Percentiles rank a stretch among this genome's conserved stretches.
Conservation (phyloP, 352 stramenopile genomes). For the Phytophthora capsici region DNA sequence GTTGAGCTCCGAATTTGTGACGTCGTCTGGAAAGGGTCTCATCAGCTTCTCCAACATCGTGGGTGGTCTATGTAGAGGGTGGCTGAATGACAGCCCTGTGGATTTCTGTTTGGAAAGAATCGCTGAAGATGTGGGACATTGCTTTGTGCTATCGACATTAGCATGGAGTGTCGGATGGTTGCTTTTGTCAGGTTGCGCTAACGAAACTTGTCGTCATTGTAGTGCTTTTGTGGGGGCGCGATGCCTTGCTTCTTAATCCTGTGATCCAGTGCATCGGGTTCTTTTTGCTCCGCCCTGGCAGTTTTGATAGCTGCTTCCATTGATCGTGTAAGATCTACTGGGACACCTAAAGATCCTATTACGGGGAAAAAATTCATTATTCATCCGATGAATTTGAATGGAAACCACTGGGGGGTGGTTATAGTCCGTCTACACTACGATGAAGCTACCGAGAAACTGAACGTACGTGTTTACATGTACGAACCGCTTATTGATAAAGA, state of each 20-base stretch:
- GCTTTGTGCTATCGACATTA: conserved; percentile 1
- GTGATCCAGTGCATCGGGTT: background rate
- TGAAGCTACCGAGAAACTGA: background rate
- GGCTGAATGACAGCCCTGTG: conserved; percentile 12
- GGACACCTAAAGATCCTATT: too few relatives aligned
- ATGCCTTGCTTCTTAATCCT: conserved; percentile 4
- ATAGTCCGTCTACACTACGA: conserved; percentile 5
- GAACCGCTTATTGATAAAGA: conserved; percentile 9
- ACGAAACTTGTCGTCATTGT: too few relatives aligned
- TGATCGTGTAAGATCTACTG: background rate
- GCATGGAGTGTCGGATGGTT: conserved; percentile 1
- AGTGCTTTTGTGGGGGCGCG: too few relatives aligned
- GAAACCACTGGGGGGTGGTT: conserved; percentile 13
- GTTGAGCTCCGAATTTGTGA: background rate
- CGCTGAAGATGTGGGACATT: background rate
- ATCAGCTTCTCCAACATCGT: conserved; percentile 11
- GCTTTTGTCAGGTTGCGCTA: too few relatives aligned
- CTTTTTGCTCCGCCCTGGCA: background rate
- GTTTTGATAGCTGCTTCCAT: conserved; percentile 1
- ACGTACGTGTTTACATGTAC: conserved; percentile 10
- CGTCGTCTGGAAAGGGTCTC: background rate
- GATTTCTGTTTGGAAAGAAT: conserved; percentile 2
- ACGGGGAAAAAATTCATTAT: conserved; percentile 3
- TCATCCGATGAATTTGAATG: conserved; percentile 3
- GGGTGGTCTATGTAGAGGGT: conserved; percentile 5